Conservation (phyloP, 2,329 filamentous ascomycete genomes). For the Claviceps arundinis region DNA sequence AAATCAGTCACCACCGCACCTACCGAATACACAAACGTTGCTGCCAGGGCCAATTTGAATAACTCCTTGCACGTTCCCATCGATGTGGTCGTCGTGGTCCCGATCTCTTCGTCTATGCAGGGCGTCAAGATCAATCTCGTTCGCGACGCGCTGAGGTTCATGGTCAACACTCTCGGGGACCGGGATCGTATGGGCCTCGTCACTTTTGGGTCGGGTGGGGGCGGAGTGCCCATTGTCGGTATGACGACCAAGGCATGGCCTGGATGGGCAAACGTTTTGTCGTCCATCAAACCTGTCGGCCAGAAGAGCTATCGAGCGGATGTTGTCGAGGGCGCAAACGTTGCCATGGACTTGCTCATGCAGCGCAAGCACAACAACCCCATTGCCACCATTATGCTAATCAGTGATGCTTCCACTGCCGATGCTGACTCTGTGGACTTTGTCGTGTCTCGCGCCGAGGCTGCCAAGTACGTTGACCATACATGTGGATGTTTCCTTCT, state of each 20-base stretch:
- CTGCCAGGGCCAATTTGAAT: constrained; percentile 31
- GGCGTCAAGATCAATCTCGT: constrained; percentile 96
- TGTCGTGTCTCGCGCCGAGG: constrained; percentile 89
- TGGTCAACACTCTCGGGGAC: constrained; percentile 80
- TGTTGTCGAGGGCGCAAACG: constrained; percentile 93
- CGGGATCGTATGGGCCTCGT: constrained; percentile 94
- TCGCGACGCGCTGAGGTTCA: constrained; percentile 80
- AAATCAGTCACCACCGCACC: constrained; percentile 79
- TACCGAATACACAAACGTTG: constrained; percentile 78
- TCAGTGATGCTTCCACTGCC: constrained; percentile 91
- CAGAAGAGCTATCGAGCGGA: constrained; percentile 95
- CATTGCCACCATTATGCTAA: constrained; percentile 86
- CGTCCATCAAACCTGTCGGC: constrained; percentile 81
- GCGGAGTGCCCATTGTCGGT: constrained; percentile 87
- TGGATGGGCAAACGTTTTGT: constrained; percentile 77
- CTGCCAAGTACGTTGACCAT: constrained; percentile 62
- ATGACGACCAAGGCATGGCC: constrained; percentile 95
- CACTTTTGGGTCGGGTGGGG: constrained; percentile 88
- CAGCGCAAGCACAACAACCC: constrained; percentile 93
- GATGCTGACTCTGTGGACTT: constrained; percentile 95
- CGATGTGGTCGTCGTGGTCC: constrained; percentile 91
- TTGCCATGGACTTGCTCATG: constrained; percentile 98
- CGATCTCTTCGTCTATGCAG: constrained; percentile 97
- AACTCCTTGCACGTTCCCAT: constrained; percentile 71
- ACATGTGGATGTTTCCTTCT: not conserved